A percentile compares a stretch with the other conserved stretches of the same genome.
Conservation (phyloP, 2,329 filamentous ascomycete species). For the Aureobasidium sp. region DNA sequence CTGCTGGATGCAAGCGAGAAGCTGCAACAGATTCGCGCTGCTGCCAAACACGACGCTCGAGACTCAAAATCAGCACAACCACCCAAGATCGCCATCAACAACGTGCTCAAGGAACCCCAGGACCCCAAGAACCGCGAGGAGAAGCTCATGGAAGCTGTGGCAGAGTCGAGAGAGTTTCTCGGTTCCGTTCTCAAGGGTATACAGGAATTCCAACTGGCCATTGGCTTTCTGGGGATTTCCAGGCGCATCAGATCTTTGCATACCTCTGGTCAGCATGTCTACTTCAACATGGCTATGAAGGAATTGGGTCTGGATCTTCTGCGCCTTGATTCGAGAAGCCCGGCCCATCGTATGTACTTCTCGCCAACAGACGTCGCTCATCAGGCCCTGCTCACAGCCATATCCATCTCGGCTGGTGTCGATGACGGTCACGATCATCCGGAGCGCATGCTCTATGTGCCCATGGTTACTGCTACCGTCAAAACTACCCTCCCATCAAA, state of each 20-base stretch:
- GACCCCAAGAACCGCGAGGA: conserved; percentile 66
- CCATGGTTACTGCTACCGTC: conserved; percentile 93
- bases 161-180: conserved; percentile 86
- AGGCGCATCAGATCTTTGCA: conserved; percentile 65
- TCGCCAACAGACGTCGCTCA: conserved; percentile 86
- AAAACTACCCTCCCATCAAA: conserved; percentile 93
- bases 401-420: conserved; percentile 84
- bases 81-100: conserved; percentile 14
- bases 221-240: conserved; percentile 82
- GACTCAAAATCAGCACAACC: conserved; percentile 26
- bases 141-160: conserved; percentile 69
- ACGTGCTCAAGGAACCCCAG: conserved; percentile 37
- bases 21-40: conserved; percentile 38
- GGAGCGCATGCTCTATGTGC: conserved; percentile 83
- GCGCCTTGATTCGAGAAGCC: conserved; percentile 81
- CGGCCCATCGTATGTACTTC: conserved; percentile 98
- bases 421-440: conserved; percentile 82
- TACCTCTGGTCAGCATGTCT: conserved; percentile 59
- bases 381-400: conserved; percentile 81
- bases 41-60: conserved; percentile 22
- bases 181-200: conserved; percentile 85
- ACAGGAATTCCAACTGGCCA: conserved; percentile 90
- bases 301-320: conserved; percentile 91
- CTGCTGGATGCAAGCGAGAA: conserved; percentile 54
- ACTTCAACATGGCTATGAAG: conserved; percentile 86